Evolutionary conservation across 768 basidiomycete genomes (phyloP).

Genomic region (Hericium alpestre): DNA sequence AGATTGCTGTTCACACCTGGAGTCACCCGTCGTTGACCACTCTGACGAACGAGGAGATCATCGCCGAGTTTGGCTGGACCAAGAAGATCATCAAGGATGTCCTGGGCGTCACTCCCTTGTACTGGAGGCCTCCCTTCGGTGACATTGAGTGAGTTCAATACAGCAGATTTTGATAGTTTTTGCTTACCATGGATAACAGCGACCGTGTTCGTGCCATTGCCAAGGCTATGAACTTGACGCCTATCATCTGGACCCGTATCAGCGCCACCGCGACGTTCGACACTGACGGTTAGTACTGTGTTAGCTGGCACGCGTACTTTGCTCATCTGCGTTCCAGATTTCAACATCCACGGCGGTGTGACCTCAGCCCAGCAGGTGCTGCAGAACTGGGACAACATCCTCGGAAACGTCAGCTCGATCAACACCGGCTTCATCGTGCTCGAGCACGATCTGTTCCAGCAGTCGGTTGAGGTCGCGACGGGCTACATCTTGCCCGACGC

Average conservation of each 20-base stretch:
- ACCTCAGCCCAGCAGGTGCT: slow-evolving; percentile 49
- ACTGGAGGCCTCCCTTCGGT: slow-evolving; percentile 75
- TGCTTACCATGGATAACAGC: slow-evolving; percentile 26
- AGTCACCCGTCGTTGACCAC: slow-evolving; percentile 67
- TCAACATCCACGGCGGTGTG: slow-evolving; percentile 62
- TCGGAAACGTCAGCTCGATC: slow-evolving; percentile 46
- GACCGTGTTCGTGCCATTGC: slow-evolving; percentile 82
- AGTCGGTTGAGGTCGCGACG: slow-evolving; percentile 75
- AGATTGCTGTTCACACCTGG: slow-evolving; percentile 67
- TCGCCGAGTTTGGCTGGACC: slow-evolving; percentile 84
- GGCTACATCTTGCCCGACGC: slow-evolving; percentile 82
- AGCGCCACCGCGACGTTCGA: slow-evolving; percentile 56
- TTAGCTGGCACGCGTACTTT: neutral
- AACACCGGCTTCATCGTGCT: slow-evolving; percentile 81
- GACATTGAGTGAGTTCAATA: slow-evolving; percentile 52
- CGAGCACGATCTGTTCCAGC: slow-evolving; percentile 79
- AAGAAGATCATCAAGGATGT: slow-evolving; percentile 79
- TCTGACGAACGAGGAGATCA: slow-evolving; percentile 65
- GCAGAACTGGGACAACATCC: slow-evolving; percentile 64
- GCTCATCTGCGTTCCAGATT: slow-evolving; percentile 38
- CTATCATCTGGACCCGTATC: slow-evolving; percentile 78
- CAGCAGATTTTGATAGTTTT: neutral
- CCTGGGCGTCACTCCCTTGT: slow-evolving; percentile 65
- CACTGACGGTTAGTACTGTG: slow-evolving; percentile 39
- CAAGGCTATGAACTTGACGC: slow-evolving; percentile 69